Evolutionary conservation across 1,284 basidiomycete species (phyloP).

Genomic region (Moniliella sp.): DNA sequence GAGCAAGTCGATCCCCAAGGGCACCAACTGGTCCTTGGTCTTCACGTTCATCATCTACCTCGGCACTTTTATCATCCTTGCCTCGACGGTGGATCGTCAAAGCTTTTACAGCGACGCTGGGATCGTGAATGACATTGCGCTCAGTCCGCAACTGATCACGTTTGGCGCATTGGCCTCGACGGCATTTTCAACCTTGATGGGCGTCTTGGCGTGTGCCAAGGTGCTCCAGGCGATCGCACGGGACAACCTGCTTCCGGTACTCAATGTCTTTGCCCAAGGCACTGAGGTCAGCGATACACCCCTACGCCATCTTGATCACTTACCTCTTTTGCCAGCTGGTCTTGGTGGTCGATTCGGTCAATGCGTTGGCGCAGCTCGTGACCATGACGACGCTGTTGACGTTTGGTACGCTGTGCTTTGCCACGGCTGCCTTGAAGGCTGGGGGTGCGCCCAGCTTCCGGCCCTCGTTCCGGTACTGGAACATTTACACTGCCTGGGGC

Average conservation of each 20-base stretch:
- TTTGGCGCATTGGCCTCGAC: conserved; percentile 28
- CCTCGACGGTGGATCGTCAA: conserved; percentile 24
- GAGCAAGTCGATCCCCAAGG: conserved; percentile 33
- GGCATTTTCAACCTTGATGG: conserved; percentile 30
- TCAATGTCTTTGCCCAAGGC: conserved; percentile 27
- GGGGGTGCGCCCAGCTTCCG: conserved; percentile 32
- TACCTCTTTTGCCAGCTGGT: conserved; percentile 23
- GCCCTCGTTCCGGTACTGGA: conserved; percentile 32
- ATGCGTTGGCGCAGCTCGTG: conserved; percentile 30
- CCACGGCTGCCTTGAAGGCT: conserved; percentile 29
- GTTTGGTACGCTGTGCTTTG: conserved; percentile 27
- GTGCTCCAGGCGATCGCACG: conserved; percentile 30
- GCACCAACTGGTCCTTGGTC: conserved; percentile 27
- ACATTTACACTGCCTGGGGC: conserved; percentile 30
- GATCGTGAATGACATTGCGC: conserved; percentile 26
- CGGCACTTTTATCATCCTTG: conserved; percentile 22
- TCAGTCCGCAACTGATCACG: conserved; percentile 24
- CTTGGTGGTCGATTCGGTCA: conserved; percentile 29
- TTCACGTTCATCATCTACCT: conserved; percentile 28
- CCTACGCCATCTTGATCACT: conserved; percentile 24
- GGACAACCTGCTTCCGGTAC: conserved; percentile 24
- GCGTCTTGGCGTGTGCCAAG: conserved; percentile 30
- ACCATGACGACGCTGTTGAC: conserved; percentile 32
- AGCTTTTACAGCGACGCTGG: conserved; percentile 26
- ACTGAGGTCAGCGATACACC: conserved; percentile 26